A percentile compares a stretch with the other conserved stretches of the same genome.
Conservation (phyloP, 1,284 basidiomycete genomes). For the Marasmius tenuissimus region DNA sequence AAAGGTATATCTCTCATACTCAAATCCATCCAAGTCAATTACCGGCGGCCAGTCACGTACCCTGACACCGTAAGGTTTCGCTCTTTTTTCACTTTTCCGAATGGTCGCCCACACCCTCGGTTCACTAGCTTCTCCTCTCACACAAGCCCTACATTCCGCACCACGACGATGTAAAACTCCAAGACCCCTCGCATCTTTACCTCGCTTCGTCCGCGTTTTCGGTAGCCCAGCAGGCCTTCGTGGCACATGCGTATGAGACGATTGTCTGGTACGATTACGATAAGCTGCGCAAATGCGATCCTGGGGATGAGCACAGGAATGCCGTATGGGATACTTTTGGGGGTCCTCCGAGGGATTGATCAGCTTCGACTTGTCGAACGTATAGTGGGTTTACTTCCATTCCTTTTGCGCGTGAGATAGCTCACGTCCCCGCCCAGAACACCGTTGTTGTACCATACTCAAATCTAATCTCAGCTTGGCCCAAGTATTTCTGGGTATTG, state of each 20-base stretch:
- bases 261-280: constrained; percentile 80
- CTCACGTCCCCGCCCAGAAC: no score
- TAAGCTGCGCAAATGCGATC: constrained; percentile 59
- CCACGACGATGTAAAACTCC: constrained; percentile 6
- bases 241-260: constrained; percentile 61
- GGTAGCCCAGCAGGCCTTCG: constrained; percentile 56
- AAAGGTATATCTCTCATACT: constrained; percentile 69
- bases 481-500: no score
- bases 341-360: not conserved
- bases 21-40: constrained; percentile 66
- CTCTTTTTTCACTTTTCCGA: not conserved
- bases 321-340: constrained; percentile 20
- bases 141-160: constrained; percentile 42
- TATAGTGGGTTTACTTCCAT: not conserved
- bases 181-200: constrained; percentile 41
- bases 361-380: no score
- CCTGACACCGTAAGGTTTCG: constrained; percentile 60
- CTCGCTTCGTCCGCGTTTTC: constrained; percentile 61
- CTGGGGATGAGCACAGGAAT: constrained; percentile 39
- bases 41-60: constrained; percentile 65
- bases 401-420: not conserved
- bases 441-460: no score
- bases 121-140: constrained; percentile 56
- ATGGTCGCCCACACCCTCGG: not conserved
- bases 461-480: no score